A percentile compares a stretch with the other conserved stretches of the same genome.
These are phyloP conservation scores for Phytophthora pinifolia DNA, from an alignment of 352 stramenopile species.

Conservation along the genomic window DNA sequence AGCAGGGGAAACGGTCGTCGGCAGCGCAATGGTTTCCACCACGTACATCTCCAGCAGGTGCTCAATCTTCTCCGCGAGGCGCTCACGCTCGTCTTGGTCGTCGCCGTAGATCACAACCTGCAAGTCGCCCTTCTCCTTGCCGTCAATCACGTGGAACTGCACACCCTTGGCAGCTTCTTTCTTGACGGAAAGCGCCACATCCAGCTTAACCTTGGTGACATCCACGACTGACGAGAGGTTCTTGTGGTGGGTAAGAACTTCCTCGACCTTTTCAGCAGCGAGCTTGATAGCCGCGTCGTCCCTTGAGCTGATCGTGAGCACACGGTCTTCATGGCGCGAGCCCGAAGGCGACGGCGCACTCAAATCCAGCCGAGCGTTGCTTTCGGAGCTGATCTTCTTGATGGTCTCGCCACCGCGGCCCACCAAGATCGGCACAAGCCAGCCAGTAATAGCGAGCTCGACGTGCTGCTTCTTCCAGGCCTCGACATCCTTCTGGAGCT, in stretches of 20 bases:
- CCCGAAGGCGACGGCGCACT: slow-evolving; percentile 25
- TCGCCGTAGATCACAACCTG: slow-evolving; percentile 59
- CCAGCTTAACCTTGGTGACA: slow-evolving; percentile 46
- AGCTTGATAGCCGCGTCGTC: slow-evolving; percentile 64
- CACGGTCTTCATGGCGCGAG: slow-evolving; percentile 34
- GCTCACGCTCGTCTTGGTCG: slow-evolving; percentile 58
- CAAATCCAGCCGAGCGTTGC: slow-evolving; percentile 62
- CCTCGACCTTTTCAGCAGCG: slow-evolving; percentile 56
- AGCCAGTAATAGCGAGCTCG: slow-evolving; percentile 56
- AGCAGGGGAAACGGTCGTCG: slow-evolving; percentile 34
- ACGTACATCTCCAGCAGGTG: slow-evolving; percentile 54
- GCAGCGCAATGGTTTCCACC: slow-evolving; percentile 50
- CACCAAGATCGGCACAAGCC: slow-evolving; percentile 68
- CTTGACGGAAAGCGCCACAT: slow-evolving; percentile 47
- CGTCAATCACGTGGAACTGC: slow-evolving; percentile 57
- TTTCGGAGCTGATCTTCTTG: slow-evolving; percentile 65
- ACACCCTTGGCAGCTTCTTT: slow-evolving; percentile 54
- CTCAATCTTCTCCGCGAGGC: slow-evolving; percentile 63
- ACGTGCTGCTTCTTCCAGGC: slow-evolving; percentile 71
- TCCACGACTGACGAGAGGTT: slow-evolving; percentile 49
- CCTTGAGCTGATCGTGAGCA: slow-evolving; percentile 65
- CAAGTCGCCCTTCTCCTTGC: slow-evolving; percentile 37
- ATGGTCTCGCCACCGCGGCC: slow-evolving; percentile 81
- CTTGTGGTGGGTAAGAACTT: slow-evolving; percentile 53
- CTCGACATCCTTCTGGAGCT: slow-evolving; percentile 50